Percentiles rank a stretch among this genome's conserved stretches.
phyloP scores from a whole-genome alignment of 1,284 basidiomycete species.

The Hemileia vastatrix region DNA sequence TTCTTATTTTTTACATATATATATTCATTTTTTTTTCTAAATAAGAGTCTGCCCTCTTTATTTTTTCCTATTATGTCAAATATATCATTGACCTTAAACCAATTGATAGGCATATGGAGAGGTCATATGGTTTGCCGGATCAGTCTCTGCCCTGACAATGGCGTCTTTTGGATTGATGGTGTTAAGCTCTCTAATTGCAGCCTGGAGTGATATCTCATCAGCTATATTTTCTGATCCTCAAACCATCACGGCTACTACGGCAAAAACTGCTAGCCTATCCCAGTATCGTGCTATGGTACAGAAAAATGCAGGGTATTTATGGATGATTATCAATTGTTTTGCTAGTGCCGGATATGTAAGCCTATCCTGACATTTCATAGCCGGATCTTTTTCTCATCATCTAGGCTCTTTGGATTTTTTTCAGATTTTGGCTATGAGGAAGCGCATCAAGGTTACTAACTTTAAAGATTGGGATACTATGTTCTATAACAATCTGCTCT shows the following conservation, averaged over 20 bases:
- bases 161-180: constrained; percentile 90
- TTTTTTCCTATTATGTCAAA: not conserved
- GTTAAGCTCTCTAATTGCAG: constrained; percentile 88
- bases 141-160: constrained; percentile 76
- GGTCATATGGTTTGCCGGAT: constrained; percentile 90
- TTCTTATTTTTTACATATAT: constrained; percentile 2
- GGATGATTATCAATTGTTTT: constrained; percentile 91
- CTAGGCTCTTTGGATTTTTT: not conserved
- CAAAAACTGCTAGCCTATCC: constrained; percentile 22
- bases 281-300: constrained; percentile 45
- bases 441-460: constrained; percentile 90
- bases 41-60: not conserved
- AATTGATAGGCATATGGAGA: constrained; percentile 77
- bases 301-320: constrained; percentile 78
- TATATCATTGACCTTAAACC: not conserved
- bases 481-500: constrained; percentile 98
- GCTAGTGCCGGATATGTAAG: constrained; percentile 83
- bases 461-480: constrained; percentile 99
- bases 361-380: constrained; percentile 29
- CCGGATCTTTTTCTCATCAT: not conserved
- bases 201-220: constrained; percentile 72
- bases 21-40: not conserved
- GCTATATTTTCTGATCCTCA: constrained; percentile 48
- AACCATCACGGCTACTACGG: constrained; percentile 22
- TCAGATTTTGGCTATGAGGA: constrained; percentile 88